Conservation (phyloP, 1,284 basidiomycete species). For the Marasmius sp. region DNA sequence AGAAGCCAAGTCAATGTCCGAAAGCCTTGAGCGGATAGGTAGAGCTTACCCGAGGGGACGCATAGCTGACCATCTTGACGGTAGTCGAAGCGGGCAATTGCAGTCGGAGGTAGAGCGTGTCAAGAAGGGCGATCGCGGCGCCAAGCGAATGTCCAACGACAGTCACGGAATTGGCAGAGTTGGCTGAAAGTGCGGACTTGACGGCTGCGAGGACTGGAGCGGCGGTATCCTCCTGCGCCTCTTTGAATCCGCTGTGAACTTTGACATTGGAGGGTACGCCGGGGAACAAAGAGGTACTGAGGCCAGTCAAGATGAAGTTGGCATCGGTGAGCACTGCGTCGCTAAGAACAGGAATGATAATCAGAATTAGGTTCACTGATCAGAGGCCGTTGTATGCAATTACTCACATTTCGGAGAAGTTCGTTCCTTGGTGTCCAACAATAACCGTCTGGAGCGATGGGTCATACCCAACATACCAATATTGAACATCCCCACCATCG, state of each 20-base stretch:
- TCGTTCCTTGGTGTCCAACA: constrained; percentile 54
- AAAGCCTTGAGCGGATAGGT: neutral
- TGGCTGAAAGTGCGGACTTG: constrained; percentile 32
- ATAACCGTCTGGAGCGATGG: constrained; percentile 35
- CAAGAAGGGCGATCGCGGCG: constrained; percentile 39
- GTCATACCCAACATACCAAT: constrained; percentile 44
- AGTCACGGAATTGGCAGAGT: constrained; percentile 38
- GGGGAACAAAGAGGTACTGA: constrained; percentile 54
- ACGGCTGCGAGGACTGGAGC: constrained; percentile 42
- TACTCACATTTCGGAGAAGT: constrained; percentile 42
- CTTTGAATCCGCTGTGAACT: constrained; percentile 53
- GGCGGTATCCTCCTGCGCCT: constrained; percentile 50
- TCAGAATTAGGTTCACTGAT: neutral
- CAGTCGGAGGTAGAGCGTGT: constrained; percentile 37
- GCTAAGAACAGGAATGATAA: constrained; percentile 25
- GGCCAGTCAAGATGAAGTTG: constrained; percentile 33
- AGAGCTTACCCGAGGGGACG: constrained; percentile 43
- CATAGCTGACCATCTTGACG: constrained; percentile 30
- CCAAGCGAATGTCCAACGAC: constrained; percentile 50
- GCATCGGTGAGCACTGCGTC: constrained; percentile 47
- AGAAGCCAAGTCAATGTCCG: neutral
- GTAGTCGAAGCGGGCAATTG: constrained; percentile 31
- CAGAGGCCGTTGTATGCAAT: neutral
- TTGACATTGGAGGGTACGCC: constrained; percentile 44
- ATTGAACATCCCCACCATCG: constrained; percentile 42